A percentile compares a stretch with the other conserved stretches of the same genome.
phyloP scores from a whole-genome alignment of 495 filamentous ascomycete genomes.

The Daldinia bambusicola region DNA sequence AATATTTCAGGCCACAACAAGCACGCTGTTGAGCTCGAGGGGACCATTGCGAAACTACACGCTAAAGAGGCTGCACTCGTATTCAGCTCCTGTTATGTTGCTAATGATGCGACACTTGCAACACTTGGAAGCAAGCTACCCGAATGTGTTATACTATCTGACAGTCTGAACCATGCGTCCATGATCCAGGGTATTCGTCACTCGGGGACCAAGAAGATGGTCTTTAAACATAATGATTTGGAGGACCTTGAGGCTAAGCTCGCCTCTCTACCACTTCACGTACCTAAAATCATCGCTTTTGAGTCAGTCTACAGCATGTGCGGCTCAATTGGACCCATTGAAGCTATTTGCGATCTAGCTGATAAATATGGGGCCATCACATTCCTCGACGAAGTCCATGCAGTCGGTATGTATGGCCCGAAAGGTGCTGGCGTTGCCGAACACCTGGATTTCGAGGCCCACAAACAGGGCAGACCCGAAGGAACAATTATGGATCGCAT shows the following conservation, averaged over 20 bases:
- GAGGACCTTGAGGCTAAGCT: constrained; percentile 90
- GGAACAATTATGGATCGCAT: constrained; percentile 95
- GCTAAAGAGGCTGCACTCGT: constrained; percentile 93
- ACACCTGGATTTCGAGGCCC: constrained; percentile 92
- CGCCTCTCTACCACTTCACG: constrained; percentile 80
- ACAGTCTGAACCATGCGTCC: constrained; percentile 95
- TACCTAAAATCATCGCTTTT: constrained; percentile 98
- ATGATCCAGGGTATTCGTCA: constrained; percentile 99
- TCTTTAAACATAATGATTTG: constrained; percentile 98
- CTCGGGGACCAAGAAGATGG: constrained; percentile 94
- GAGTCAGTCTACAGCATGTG: constrained; percentile 99
- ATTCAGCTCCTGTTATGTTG: constrained; percentile 97
- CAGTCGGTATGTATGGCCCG: constrained; percentile 98
- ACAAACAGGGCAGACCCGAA: constrained; percentile 69
- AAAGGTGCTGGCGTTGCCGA: constrained; percentile 96
- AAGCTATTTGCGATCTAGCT: constrained; percentile 92
- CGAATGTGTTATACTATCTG: constrained; percentile 93
- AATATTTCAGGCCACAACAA: constrained; percentile 99
- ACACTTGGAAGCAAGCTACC: constrained; percentile 96
- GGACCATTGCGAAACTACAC: constrained; percentile 83
- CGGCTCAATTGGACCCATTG: constrained; percentile 94
- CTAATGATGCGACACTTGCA: constrained; percentile 96
- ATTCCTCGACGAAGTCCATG: constrained; percentile 98
- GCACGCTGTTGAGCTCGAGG: constrained; percentile 88
- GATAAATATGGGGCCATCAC: constrained; percentile 98